Evolutionary conservation across 1,284 basidiomycete species (phyloP), one percentile per base, ranked within the genome.

Genomic region (Tetrapyrgos nigripes): DNA sequence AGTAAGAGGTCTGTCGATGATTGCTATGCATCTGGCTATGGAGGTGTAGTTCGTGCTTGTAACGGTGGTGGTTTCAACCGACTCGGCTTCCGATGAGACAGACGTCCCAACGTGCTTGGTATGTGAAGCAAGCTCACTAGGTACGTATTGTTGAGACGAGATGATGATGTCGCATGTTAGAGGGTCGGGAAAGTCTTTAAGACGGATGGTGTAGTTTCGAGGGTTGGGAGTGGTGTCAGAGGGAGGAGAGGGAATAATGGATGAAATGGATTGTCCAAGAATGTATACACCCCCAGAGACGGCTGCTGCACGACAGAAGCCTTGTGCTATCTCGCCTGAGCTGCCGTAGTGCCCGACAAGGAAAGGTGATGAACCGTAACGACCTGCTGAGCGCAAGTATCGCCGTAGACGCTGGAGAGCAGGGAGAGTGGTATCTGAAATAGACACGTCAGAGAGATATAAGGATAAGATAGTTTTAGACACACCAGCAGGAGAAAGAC

Each of bases 311-410:
- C 95, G 92, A 73, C 95, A 97, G 71, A 96, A 98, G 0, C 94
- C 95, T 73, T 97, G 95, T 0, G 92, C 84, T n/a, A 97, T 87
- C 69, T 97, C 96, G 2, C 96, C 95, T 0, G 89, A 80, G 3
- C 96, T 94, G 28, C 97, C 97, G 70, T 98, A 98, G 67, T 98
- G 96, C 0, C 94, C 94, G 4, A 98, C 83, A 14, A 99, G 84
- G 75, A 96, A 98, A 0, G 97, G 89, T 0, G 93, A 94, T 10
- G 92, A 77, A 5, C 97, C 97, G 69, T 97, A 98, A 29, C 93
- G 83, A 1, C 97, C 96, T 13, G 89, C 78, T 1, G 94, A 93
- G 43, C 81, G 85, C 23, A 98, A 81, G 70, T 94, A 95, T 28
- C 80, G 76, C 13, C 88, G 83, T 19, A 95, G 77, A 10, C 94